A percentile compares a stretch with the other conserved stretches of the same genome.
phyloP scores from a whole-genome alignment of 169 alveolate species.

The Plasmodium adleri region DNA sequence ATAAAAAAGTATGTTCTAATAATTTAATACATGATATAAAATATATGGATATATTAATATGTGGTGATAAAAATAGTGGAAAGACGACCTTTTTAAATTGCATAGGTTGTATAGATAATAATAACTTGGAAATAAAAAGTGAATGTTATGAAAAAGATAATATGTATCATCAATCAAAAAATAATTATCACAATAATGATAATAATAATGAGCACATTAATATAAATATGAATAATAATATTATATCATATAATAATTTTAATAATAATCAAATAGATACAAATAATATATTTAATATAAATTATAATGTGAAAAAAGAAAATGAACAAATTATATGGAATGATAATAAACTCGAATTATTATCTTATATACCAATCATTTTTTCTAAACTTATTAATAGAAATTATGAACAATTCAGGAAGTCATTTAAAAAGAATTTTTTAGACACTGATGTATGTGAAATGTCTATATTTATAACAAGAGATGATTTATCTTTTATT shows the following conservation, averaged over 20 bases:
- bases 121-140: neutral
- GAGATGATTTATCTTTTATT: conserved; percentile 64
- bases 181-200: neutral
- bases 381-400: conserved; percentile 60
- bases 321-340: conserved; percentile 43
- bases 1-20: conserved; percentile 7
- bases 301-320: neutral
- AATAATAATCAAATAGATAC: neutral
- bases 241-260: neutral
- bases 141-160: neutral
- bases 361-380: conserved; percentile 60
- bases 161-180: too few species aligned
- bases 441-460: conserved; percentile 69
- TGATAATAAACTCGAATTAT: conserved; percentile 33
- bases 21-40: conserved; percentile 39
- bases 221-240: neutral
- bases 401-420: conserved; percentile 50
- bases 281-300: too few species aligned
- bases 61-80: conserved; percentile 73
- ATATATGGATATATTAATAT: conserved; percentile 63
- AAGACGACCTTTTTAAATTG: conserved; percentile 64
- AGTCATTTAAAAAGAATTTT: conserved; percentile 30
- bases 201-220: neutral
- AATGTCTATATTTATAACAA: conserved; percentile 48
- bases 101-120: conserved; percentile 47